A percentile compares a stretch with the other conserved stretches of the same genome.
Conservation (phyloP, 371 early-diverging fungal genomes). For the Lichtheimia hyalospora region DNA sequence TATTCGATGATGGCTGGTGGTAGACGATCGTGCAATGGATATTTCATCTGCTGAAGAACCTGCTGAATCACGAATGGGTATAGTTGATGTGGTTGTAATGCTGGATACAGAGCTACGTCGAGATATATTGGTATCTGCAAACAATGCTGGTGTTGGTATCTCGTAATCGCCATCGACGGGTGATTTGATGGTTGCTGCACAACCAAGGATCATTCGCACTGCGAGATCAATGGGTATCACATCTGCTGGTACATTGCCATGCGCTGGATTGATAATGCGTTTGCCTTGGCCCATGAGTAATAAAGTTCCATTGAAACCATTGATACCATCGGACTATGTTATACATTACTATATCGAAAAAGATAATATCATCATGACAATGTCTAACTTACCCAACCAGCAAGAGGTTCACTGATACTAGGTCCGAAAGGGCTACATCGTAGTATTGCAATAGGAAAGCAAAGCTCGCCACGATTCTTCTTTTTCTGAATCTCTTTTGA, state of each 20-base stretch:
- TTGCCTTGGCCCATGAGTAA: conserved; percentile 39
- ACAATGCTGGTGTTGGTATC: too few species aligned
- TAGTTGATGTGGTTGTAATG: too few species aligned
- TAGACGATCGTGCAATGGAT: too few species aligned
- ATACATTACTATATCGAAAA: not conserved
- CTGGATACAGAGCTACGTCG: too few species aligned
- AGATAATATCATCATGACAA: not conserved
- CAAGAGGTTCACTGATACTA: conserved; percentile 52
- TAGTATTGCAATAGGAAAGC: conserved; percentile 53
- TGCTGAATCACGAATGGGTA: too few species aligned
- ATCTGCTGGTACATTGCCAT: conserved; percentile 45
- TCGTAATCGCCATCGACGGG: too few species aligned
- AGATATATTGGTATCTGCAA: too few species aligned
- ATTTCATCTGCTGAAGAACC: too few species aligned
- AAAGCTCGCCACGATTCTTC: conserved; percentile 14
- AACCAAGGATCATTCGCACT: conserved; percentile 42
- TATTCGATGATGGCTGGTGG: too few species aligned
- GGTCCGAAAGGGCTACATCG: conserved; percentile 57
- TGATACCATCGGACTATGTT: conserved; percentile 54
- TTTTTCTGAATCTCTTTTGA: conserved; percentile 43
- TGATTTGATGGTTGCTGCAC: conserved; percentile 24
- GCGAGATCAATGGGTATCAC: conserved; percentile 58
- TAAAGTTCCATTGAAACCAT: conserved; percentile 50
- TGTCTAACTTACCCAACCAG: conserved; percentile 57
- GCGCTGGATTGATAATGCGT: conserved; percentile 31